These are phyloP conservation scores for Gamarada debralockiae DNA, from an alignment of 495 filamentous ascomycete species.

Conservation along the genomic window DNA sequence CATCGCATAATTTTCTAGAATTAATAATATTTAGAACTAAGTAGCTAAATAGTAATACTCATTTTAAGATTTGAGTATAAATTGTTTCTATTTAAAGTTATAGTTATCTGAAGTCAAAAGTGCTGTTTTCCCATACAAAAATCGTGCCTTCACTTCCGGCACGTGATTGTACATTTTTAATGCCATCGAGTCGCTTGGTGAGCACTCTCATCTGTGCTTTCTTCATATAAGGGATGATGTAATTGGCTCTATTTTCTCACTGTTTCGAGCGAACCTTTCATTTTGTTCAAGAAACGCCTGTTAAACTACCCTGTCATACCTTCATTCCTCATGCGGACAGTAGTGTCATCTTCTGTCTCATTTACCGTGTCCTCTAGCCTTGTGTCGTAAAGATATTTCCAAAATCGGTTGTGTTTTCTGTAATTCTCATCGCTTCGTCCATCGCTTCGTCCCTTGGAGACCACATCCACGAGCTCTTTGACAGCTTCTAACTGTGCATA, in stretches of 20 bases:
- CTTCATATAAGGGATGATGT: conserved; percentile 13
- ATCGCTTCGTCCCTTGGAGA: conserved; percentile 9
- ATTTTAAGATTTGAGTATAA: no score
- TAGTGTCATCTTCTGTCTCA: conserved; percentile 8
- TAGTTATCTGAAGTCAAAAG: no score
- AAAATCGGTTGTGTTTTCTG: conserved; percentile 16
- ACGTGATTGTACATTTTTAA: no score
- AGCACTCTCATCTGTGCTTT: conserved; percentile 13
- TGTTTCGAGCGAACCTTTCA: conserved; percentile 4
- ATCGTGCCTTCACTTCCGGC: no score
- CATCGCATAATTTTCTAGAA: no score
- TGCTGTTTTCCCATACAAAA: no score
- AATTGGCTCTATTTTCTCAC: conserved; percentile 13
- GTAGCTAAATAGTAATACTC: no score
- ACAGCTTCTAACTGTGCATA: conserved; percentile 15
- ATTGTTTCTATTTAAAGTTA: no score
- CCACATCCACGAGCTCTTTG: conserved; percentile 14
- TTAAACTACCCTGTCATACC: conserved; percentile 13
- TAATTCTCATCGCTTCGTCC: conserved; percentile 20
- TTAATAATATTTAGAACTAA: no score
- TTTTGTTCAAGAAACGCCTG: conserved; percentile 17
- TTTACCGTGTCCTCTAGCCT: conserved; percentile 7
- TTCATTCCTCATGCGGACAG: conserved; percentile 14
- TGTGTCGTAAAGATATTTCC: conserved; percentile 13
- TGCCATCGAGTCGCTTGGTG: conserved; percentile 2